Conservation (phyloP, 2,329 filamentous ascomycete genomes). For the Aureobasidium sp. region DNA sequence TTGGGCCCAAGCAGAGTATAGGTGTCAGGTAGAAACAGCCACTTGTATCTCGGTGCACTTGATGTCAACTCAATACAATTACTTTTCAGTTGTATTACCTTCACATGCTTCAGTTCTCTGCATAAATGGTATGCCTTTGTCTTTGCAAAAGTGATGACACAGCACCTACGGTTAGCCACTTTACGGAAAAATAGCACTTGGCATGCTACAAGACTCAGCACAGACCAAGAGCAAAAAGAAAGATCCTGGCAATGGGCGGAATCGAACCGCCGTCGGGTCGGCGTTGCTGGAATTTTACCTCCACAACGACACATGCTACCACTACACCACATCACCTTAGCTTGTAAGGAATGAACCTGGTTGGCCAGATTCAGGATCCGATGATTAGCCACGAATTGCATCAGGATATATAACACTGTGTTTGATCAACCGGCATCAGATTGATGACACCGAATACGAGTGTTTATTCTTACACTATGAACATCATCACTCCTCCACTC, state of each 20-base stretch:
- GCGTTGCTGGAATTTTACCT: conserved; percentile 7
- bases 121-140: no score
- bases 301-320: conserved; percentile 15
- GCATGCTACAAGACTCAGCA: no score
- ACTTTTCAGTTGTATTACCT: not conserved
- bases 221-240: not conserved
- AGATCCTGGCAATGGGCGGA: conserved; percentile 17
- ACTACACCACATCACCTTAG: conserved; percentile 15
- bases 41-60: not conserved
- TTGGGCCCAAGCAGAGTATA: conserved; percentile 1
- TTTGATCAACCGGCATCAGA: no score
- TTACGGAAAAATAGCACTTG: no score
- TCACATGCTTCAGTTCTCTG: no score
- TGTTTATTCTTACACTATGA: no score
- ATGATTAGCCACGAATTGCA: not conserved
- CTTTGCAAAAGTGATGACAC: no score
- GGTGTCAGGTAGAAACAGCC: conserved; percentile 8
- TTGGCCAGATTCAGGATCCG: conserved; percentile 15
- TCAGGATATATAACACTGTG: not conserved
- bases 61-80: not conserved
- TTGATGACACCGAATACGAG: no score
- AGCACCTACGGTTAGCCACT: no score
- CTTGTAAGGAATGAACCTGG: conserved; percentile 3
- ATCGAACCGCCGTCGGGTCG: conserved; percentile 18
- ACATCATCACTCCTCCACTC: no score